Evolutionary conservation across 306 rosid genomes (phyloP).

Genomic region (Glycine latifolia): DNA sequence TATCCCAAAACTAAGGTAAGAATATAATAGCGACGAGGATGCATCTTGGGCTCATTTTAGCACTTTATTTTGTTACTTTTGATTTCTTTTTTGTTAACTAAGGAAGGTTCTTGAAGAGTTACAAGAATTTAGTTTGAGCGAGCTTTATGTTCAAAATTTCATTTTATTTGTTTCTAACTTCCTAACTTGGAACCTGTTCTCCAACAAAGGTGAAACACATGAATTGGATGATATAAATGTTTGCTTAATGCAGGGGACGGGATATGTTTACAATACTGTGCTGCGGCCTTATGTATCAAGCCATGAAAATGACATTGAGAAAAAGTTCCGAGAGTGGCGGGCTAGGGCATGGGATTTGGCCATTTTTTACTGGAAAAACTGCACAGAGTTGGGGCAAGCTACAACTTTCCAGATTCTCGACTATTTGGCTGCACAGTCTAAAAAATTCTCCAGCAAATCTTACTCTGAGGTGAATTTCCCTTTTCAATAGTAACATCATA

Average conservation of each 20-base stretch:
- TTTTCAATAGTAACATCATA: conserved; percentile 14
- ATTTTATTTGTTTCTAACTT: not conserved
- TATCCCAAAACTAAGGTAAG: conserved; percentile 87
- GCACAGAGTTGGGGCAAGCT: conserved; percentile 67
- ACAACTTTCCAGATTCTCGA: conserved; percentile 68
- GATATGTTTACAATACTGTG: conserved; percentile 63
- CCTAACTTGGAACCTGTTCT: too few relatives aligned
- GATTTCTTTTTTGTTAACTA: not conserved
- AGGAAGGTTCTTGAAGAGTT: conserved; percentile 13
- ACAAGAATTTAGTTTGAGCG: conserved; percentile 2
- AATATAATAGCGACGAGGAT: not conserved
- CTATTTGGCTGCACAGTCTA: conserved; percentile 63
- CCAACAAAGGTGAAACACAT: conserved; percentile 8
- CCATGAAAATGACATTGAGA: conserved; percentile 76
- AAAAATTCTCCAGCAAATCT: conserved; percentile 47
- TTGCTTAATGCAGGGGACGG: conserved; percentile 67
- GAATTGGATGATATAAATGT: not conserved
- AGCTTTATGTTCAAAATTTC: not conserved
- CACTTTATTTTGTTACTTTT: not conserved
- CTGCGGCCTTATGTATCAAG: conserved; percentile 74
- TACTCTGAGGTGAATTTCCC: conserved; percentile 52
- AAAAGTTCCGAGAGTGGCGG: conserved; percentile 69
- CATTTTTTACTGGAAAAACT: conserved; percentile 73
- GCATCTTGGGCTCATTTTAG: conserved; percentile 18
- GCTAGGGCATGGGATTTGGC: conserved; percentile 80